phyloP scores from a whole-genome alignment of 2,329 filamentous ascomycete species.

The Orbilia brochopaga region DNA sequence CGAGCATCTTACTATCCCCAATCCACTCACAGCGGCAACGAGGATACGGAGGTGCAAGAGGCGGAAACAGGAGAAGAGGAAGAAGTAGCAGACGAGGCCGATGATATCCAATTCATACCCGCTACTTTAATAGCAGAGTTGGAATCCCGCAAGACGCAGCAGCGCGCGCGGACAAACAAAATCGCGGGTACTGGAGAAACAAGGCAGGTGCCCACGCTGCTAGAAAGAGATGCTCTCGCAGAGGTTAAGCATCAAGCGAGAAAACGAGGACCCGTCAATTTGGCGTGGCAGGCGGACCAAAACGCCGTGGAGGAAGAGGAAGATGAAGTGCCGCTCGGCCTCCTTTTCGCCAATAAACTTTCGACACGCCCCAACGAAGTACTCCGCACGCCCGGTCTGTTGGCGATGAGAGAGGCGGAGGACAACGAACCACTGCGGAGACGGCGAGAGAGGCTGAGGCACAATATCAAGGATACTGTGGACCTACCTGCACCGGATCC shows the following conservation, averaged over 20 bases:
- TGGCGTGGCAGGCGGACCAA: slow-evolving; percentile 80
- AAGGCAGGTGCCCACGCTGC: slow-evolving; percentile 73
- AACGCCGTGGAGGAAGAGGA: slow-evolving; percentile 65
- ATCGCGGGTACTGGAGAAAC: slow-evolving; percentile 63
- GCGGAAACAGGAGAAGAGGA: slow-evolving; percentile 56
- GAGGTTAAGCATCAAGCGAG: slow-evolving; percentile 80
- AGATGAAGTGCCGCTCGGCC: slow-evolving; percentile 84
- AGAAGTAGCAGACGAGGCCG: slow-evolving; percentile 53
- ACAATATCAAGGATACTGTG: slow-evolving; percentile 70
- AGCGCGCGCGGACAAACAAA: slow-evolving; percentile 72
- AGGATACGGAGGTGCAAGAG: slow-evolving; percentile 14
- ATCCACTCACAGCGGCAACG: slow-evolving; percentile 18
- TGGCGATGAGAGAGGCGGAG: slow-evolving; percentile 82
- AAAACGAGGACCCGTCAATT: slow-evolving; percentile 75
- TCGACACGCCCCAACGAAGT: slow-evolving; percentile 65
- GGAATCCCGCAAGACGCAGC: slow-evolving; percentile 85
- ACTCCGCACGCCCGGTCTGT: slow-evolving; percentile 70
- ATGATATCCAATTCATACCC: slow-evolving; percentile 62
- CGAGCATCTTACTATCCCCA: slow-evolving; percentile 46
- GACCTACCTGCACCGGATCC: slow-evolving; percentile 63
- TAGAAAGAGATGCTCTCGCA: slow-evolving; percentile 88
- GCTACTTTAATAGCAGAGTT: slow-evolving; percentile 92
- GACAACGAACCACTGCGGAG: slow-evolving; percentile 88
- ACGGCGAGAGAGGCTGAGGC: slow-evolving; percentile 75
- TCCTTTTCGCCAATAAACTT: slow-evolving; percentile 72